Percentiles rank a stretch among this genome's conserved stretches.
phyloP scores from a whole-genome alignment of 2,329 filamentous ascomycete species.

The Ambrosiella xylebori region DNA sequence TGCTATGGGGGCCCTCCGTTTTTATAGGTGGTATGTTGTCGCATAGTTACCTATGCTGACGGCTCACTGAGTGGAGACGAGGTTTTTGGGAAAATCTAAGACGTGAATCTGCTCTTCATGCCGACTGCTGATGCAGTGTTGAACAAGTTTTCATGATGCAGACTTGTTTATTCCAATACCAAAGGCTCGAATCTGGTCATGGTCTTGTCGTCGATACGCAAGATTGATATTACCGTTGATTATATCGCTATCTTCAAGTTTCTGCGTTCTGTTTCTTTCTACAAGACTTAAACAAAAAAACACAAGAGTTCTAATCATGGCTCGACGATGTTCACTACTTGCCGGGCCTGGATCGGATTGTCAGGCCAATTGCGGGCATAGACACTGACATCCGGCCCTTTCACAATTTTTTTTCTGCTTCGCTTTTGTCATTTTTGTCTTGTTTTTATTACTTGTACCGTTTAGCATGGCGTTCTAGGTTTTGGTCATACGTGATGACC shows the following conservation, averaged over 20 bases:
- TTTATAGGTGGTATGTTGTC: too few relatives aligned
- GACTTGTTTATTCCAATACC: too few relatives aligned
- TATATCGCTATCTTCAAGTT: not conserved
- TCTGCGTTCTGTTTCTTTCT: not conserved
- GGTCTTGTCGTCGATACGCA: not conserved
- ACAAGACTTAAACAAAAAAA: not conserved
- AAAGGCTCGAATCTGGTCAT: not conserved
- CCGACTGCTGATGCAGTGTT: too few relatives aligned
- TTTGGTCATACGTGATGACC: not conserved
- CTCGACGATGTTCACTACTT: not conserved
- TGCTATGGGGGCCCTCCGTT: not conserved
- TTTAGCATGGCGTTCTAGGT: conserved; percentile 12
- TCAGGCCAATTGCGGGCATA: not conserved
- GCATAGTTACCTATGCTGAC: too few relatives aligned
- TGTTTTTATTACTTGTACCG: not conserved
- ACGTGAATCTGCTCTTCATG: too few relatives aligned
- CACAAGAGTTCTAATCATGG: not conserved
- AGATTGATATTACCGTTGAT: not conserved
- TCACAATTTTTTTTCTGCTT: not conserved
- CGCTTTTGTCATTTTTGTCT: not conserved
- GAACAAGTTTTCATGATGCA: too few relatives aligned
- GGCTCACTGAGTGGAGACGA: too few relatives aligned
- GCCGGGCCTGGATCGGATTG: not conserved
- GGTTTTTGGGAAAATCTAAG: too few relatives aligned
- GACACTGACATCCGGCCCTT: not conserved